Evolutionary conservation across 225 moss, liverwort and hornwort genomes (phyloP), one percentile per base, ranked within the genome.

Genomic region (Ulota crispa): DNA sequence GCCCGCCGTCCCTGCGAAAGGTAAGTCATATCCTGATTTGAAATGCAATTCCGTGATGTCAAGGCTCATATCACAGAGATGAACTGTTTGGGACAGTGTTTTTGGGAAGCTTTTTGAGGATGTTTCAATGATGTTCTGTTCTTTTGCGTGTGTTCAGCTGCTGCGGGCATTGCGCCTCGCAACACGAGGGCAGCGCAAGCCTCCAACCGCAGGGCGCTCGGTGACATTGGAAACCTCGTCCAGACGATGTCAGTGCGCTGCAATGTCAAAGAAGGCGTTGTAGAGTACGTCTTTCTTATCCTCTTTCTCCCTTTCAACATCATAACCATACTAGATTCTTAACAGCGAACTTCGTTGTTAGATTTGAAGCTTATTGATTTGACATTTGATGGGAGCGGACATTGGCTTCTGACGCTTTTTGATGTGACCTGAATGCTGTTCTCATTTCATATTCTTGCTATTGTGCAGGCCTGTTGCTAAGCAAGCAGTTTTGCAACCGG

Each of bases 151-250:
- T 23, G 1, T 68, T 45, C 82, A 90, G 90, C 63, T 75, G 62
- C 80, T 2, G 84, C 63, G 1, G 81, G 74, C 16, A 64, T 85
- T 3, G 85, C 72, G 50, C 45, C 84, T 9, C 86, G 82, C 72
- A 30, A 84, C 14, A 76, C 87, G 14, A 79, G 89, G 81, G 89
- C 91, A 37, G 91, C 87, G 23, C 91, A 91, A 72, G 94, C 93
- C 52, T 93, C 85, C 75, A 93, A 94, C 8, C 89, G 99, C 26
- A 85, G 99, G 87, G 99, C 94, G 5, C 87, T 99, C 16, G 96
- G 96, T 32, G 99, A 99, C 83, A 95, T 99, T 78, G 95, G 95
- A 4, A 99, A 96, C 81, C 88, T 99, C n/a, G 96, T 99, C 1
- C 96, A 93, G 65, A 92, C 94, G 1, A 93, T 96, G 93, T 85